Conservation (phyloP, 768 basidiomycete species). For the Psilocybe tampanensis region DNA sequence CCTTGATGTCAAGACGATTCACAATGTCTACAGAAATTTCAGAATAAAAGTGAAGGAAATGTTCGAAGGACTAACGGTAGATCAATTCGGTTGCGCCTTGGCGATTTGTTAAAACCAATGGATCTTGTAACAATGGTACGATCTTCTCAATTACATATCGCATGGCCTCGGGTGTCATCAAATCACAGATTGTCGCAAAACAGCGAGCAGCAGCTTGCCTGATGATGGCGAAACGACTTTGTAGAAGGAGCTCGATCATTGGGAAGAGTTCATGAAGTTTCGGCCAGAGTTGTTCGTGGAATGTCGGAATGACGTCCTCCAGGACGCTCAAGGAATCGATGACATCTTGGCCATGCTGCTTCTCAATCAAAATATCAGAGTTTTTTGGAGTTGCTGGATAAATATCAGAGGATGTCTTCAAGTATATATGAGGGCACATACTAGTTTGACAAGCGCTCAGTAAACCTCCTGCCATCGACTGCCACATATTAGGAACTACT, state of each 20-base stretch:
- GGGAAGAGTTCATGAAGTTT: conserved; percentile 77
- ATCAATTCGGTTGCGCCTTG: conserved; percentile 92
- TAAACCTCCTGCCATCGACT: conserved; percentile 83
- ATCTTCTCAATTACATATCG: conserved; percentile 84
- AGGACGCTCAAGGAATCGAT: conserved; percentile 92
- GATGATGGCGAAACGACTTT: conserved; percentile 86
- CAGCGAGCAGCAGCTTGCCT: conserved; percentile 86
- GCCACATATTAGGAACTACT: conserved; percentile 93
- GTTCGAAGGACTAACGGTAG: conserved; percentile 67
- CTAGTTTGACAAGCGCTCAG: conserved; percentile 67
- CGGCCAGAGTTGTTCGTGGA: conserved; percentile 71
- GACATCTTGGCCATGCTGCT: conserved; percentile 82
- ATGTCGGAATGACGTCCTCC: conserved; percentile 75
- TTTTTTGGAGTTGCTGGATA: conserved; percentile 55
- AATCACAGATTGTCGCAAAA: conserved; percentile 85
- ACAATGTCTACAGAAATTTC: conserved; percentile 75
- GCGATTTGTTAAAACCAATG: conserved; percentile 69
- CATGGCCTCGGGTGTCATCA: conserved; percentile 88
- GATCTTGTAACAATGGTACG: conserved; percentile 81
- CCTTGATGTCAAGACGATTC: conserved; percentile 88
- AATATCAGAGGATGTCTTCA: not conserved
- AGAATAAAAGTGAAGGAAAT: conserved; percentile 10
- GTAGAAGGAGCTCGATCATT: conserved; percentile 73
- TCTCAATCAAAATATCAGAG: conserved; percentile 68
- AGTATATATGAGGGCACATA: conserved; percentile 32